These are phyloP conservation scores for Saccharum officinarum DNA, from an alignment of 176 grass and related monocot species.

Conservation along the genomic window DNA sequence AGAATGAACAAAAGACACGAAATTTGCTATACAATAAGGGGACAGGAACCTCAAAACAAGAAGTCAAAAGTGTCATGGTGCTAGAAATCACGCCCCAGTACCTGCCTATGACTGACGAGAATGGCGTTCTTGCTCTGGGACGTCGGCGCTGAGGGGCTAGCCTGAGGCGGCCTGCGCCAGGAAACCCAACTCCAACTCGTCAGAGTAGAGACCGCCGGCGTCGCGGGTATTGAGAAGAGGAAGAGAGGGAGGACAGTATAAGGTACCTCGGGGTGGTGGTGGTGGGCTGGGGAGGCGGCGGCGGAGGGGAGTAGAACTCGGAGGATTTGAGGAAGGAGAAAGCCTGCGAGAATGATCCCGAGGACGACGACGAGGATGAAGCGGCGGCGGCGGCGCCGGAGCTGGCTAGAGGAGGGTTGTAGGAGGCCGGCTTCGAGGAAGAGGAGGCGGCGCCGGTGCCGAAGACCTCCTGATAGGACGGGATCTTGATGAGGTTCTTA, in stretches of 20 bases:
- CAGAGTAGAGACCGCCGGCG: neutral
- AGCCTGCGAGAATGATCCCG: slow-evolving; percentile 75
- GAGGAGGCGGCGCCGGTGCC: slow-evolving; percentile 41
- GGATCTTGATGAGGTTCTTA: slow-evolving; percentile 81
- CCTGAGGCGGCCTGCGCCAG: slow-evolving; percentile 40
- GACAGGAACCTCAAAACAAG: neutral
- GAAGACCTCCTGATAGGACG: slow-evolving; percentile 93
- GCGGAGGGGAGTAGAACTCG: slow-evolving; percentile 77
- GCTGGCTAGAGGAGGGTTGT: slow-evolving; percentile 55
- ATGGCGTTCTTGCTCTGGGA: slow-evolving; percentile 72
- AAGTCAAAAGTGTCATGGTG: slow-evolving; percentile 1
- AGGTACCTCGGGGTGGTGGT: slow-evolving; percentile 37
- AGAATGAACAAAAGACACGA: neutral
- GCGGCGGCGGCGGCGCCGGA: neutral
- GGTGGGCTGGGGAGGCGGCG: slow-evolving; percentile 35
- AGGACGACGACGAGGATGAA: slow-evolving; percentile 45
- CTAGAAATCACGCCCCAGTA: slow-evolving; percentile 23
- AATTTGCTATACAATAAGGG: neutral
- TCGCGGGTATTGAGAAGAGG: slow-evolving; percentile 33
- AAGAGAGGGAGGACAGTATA: neutral
- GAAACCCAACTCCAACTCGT: slow-evolving; percentile 8
- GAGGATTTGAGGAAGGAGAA: slow-evolving; percentile 89
- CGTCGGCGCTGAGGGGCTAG: slow-evolving; percentile 19
- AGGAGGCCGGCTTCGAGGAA: slow-evolving; percentile 45
- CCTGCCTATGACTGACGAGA: slow-evolving; percentile 93